These are phyloP conservation scores for Russula griseocarnosa DNA, from an alignment of 768 basidiomycete species.

Conservation along the genomic window DNA sequence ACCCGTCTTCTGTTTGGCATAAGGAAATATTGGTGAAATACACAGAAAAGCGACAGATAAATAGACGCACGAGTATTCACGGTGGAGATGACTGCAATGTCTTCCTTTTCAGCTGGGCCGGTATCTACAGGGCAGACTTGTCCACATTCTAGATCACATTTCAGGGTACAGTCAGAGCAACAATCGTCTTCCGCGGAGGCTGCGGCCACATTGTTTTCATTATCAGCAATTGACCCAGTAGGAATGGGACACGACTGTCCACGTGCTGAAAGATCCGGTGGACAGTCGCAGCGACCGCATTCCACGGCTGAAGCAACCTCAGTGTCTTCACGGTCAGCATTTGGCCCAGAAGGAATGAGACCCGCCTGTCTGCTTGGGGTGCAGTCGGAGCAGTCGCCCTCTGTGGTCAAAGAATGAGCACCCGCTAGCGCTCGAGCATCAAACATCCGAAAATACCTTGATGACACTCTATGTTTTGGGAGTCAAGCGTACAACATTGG, in stretches of 20 bases:
- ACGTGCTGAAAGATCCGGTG: not conserved
- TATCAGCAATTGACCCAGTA: not conserved
- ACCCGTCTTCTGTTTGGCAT: not conserved
- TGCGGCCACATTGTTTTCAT: not conserved
- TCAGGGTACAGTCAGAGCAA: not conserved
- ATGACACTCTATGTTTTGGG: not conserved
- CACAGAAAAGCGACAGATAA: not conserved
- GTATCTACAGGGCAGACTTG: not conserved
- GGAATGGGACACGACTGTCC: not conserved
- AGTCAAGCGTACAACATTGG: not conserved
- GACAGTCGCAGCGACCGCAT: slow-evolving; percentile 2
- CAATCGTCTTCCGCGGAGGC: not conserved
- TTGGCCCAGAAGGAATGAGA: not conserved
- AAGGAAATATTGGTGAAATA: not conserved
- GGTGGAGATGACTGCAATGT: not conserved
- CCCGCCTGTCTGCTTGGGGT: not conserved
- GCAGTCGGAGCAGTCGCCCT: slow-evolving; percentile 2
- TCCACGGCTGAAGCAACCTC: not conserved
- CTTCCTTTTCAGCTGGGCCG: not conserved
- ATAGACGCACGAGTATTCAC: slow-evolving; percentile 1
- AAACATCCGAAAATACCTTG: not conserved
- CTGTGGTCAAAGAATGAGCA: not conserved
- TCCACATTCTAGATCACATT: not conserved
- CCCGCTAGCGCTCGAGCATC: no score
- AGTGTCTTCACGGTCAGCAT: not conserved